These are phyloP conservation scores for Nadsonia commutata DNA, from an alignment of 1,139 yeast genomes.

Conservation along the genomic window DNA sequence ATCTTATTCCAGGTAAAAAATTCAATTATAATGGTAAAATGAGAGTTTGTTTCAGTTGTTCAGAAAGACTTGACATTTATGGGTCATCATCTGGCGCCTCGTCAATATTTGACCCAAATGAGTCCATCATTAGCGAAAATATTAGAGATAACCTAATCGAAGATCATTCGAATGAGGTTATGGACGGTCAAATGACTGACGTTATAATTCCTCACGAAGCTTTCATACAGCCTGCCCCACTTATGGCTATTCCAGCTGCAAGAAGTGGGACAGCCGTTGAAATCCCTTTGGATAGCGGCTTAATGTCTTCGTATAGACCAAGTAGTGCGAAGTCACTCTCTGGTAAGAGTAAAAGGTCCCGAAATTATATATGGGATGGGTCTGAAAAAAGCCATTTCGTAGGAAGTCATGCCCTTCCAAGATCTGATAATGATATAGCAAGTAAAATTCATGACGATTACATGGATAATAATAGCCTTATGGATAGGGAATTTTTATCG, in stretches of 20 bases:
- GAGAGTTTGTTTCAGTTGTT: conserved; percentile 70
- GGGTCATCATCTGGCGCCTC: conserved; percentile 17
- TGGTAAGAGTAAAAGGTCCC: not conserved
- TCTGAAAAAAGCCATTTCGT: not conserved
- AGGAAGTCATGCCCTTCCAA: no score
- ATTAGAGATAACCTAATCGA: not conserved
- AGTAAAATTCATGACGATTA: conserved; percentile 7
- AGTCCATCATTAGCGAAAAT: conserved; percentile 1
- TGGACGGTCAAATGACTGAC: not conserved
- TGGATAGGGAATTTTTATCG: conserved; percentile 7
- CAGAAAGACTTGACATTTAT: conserved; percentile 40
- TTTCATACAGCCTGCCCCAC: conserved; percentile 52
- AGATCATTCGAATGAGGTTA: not conserved
- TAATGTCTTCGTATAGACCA: not conserved
- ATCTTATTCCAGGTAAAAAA: conserved; percentile 58
- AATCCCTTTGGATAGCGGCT: not conserved
- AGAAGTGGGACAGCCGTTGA: conserved; percentile 33
- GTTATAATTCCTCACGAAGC: conserved; percentile 4
- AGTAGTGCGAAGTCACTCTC: not conserved
- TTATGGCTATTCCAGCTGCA: conserved; percentile 74
- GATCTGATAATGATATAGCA: conserved; percentile 8
- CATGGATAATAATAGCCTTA: conserved; percentile 8
- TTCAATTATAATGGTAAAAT: conserved; percentile 57
- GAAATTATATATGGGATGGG: not conserved
- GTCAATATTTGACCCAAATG: conserved; percentile 1